Base-by-base conservation (phyloP, 176 grass and related monocot genomes). In the Aegilops sharonensis region DNA sequence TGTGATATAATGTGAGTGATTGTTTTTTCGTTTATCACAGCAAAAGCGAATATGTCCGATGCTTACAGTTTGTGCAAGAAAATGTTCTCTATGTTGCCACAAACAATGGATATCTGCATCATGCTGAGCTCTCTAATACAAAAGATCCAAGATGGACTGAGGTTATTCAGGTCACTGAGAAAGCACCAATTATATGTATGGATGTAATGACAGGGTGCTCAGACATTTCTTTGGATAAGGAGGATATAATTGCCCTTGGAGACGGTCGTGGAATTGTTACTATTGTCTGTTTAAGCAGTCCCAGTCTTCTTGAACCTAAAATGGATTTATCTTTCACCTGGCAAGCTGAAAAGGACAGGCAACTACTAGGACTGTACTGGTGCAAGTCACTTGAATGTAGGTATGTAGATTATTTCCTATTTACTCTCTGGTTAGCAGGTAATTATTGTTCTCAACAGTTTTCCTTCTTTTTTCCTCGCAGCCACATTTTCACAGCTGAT, bases 261-360 rank as follows among this genome's bases (percentile, higher is more conserved):
- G 96, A 98, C 73, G 96, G 96, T 48, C 86, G 68, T 25, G 96
- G 96, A 77, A 94, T 91, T 77, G 91, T 94, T 79, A 95, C 93
- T 83, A 43, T 98, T 75, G 75, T 92, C 57, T n/a, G 74, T 68
- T 75, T 92, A 65, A 81, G 60, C 27, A 73, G 76, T 78, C 36
- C 64, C 3, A 67, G 83, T 75, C 43, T 48, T 89, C 80, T 25
- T 25, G 25, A 65, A 64, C 84, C 84, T 78, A 89, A 89, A 88
- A 31, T 91, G 17, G 63, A 73, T 60, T 36, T 86, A 39, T 91
- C 81, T 83, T 91, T 98, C 79, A 86, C 86, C 39, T 98, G 93
- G 93, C 60, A 67, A 79, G 96, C 96, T 85, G 93, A 98, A 92
- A 95, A 88, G 85, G 96, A 98, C 71, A 88, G 92, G 67, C 96